phyloP scores from a whole-genome alignment of 371 early-diverging fungal genomes.

The Capillidium heterosporum region DNA sequence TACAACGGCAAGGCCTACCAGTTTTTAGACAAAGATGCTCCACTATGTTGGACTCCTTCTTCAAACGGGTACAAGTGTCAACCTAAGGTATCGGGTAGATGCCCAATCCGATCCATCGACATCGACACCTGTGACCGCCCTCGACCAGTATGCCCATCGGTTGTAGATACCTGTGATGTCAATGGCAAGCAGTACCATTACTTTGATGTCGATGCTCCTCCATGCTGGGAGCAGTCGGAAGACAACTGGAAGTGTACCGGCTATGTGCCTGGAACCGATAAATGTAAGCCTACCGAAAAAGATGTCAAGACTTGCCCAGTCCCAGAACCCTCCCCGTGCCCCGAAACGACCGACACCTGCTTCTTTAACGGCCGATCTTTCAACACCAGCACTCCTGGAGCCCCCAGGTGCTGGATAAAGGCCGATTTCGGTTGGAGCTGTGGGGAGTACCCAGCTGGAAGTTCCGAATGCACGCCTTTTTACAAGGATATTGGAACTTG shows the following conservation, averaged over 20 bases:
- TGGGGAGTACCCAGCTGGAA: background rate
- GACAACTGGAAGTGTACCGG: background rate
- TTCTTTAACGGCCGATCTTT: background rate
- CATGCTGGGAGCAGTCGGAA: background rate
- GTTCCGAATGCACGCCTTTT: no score
- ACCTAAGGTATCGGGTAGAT: no score
- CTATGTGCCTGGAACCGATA: background rate
- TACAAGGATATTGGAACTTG: no score
- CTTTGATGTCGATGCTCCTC: background rate
- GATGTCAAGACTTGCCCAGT: background rate
- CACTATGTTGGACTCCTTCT: no score
- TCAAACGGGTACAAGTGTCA: no score
- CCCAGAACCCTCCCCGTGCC: background rate
- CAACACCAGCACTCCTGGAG: background rate
- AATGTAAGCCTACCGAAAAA: background rate
- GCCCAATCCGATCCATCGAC: no score
- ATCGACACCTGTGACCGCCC: no score
- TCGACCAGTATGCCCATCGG: background rate
- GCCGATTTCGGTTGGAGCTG: background rate
- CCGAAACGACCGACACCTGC: background rate
- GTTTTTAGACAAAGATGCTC: no score
- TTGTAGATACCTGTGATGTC: background rate
- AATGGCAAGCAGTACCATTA: background rate
- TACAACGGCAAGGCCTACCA: no score
- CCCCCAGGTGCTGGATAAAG: background rate